Base-by-base conservation (phyloP, 1,284 basidiomycete genomes). In the Ganoderma resinaceum region DNA sequence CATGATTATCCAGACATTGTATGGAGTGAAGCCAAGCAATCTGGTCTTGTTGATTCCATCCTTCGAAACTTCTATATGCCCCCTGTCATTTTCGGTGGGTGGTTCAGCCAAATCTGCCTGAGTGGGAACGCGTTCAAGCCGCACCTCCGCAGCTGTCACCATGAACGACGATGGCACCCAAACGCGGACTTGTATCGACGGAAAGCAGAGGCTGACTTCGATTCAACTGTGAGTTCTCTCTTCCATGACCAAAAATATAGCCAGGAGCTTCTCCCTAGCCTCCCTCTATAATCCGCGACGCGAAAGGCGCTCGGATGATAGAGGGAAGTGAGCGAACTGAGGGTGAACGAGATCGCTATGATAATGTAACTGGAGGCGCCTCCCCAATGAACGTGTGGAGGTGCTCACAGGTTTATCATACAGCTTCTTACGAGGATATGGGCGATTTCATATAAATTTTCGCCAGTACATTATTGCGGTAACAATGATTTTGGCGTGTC, bases 161-260 rank as follows among this genome's bases (percentile, higher is more conserved):
- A 70, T 75, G 0, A 75, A 80, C 29, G 85, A 89, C 0, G 90
- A 92, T 72, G 91, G 91, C 0, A 80, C 84, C 0, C 90, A 92
- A 73, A 82, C 78, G 0, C 87, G 86, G 69, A 88, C 86, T 0
- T 93, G 91, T 70, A 92, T 94, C 18, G 92, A 93, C 74, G 92
- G 92, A 9, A 94, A 94, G 75, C 92, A 94, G 75, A 82, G 92
- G n/a, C 74, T 93, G 67, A 93, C 92, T 0, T 91, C 90, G 0
- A 89, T 94, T 58, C 84, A 88, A 52, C 81, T 83, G 89, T 89
- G 68, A 61, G 85, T 78, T 6, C 29, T 35, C 29, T 42, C 31
- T 33, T n/a, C n/a, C 37, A 35, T 43, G 5, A 35, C 20, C 29
- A 8, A 33, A 12, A 5, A 20, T 20, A 20, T 31, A 38, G 31